Conservation (phyloP, 257 asterid genomes). For the Dorcoceras hygrometricum region DNA sequence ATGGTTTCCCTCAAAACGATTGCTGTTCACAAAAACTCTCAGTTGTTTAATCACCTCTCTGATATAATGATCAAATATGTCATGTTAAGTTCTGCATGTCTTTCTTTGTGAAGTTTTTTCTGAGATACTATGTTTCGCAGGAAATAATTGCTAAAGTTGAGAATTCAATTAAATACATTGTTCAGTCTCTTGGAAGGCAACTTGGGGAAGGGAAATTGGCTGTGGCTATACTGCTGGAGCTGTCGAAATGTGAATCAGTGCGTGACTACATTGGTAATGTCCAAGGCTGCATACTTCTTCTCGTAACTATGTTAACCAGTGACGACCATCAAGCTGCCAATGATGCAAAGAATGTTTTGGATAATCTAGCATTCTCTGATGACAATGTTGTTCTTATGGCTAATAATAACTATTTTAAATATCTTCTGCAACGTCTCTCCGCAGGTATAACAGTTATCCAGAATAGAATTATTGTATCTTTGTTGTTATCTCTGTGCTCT, state of each 20-base stretch:
- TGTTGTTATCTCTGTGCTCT: not conserved
- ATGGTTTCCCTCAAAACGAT: not conserved
- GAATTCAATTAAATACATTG: conserved; percentile 46
- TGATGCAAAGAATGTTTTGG: conserved; percentile 48
- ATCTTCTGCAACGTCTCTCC: conserved; percentile 59
- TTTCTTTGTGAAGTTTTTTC: conserved; percentile 1
- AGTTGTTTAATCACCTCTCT: not conserved
- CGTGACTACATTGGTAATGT: conserved; percentile 53
- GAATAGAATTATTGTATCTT: not conserved
- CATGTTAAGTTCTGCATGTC: conserved; percentile 4
- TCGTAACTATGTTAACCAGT: conserved; percentile 51
- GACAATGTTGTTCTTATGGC: conserved; percentile 67
- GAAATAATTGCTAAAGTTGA: conserved; percentile 45
- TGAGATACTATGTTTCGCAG: conserved; percentile 36
- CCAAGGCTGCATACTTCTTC: conserved; percentile 61
- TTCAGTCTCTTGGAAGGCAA: conserved; percentile 57
- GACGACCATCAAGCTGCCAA: conserved; percentile 51
- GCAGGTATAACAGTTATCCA: conserved; percentile 36
- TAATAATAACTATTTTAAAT: conserved; percentile 47
- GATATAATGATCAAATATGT: no score
- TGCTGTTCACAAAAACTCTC: not conserved
- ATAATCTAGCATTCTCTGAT: conserved; percentile 61
- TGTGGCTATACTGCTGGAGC: conserved; percentile 48
- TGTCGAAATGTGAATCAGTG: conserved; percentile 42
- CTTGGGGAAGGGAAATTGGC: conserved; percentile 55